Conservation (phyloP, 192 early-diverging fungal species). For the Backusella westeae region DNA sequence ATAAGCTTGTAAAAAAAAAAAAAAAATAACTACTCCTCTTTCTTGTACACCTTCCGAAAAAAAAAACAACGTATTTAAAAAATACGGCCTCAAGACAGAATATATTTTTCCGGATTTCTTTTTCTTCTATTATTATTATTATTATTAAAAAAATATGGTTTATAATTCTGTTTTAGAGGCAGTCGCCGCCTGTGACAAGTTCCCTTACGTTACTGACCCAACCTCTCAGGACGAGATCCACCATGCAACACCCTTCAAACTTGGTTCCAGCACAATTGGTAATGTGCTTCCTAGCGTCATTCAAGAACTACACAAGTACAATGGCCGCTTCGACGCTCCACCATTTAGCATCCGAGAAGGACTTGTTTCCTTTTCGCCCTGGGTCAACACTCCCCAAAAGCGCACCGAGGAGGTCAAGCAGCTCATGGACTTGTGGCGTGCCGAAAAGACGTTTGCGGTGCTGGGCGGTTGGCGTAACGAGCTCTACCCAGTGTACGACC, state of each 20-base stretch:
- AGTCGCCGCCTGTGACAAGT: conserved; percentile 48
- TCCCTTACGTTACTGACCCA: conserved; percentile 31
- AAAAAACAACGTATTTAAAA: no score
- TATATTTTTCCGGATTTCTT: not conserved
- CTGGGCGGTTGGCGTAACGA: conserved; percentile 80
- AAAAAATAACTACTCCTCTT: no score
- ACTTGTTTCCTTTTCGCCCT: conserved; percentile 35
- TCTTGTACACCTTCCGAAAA: no score
- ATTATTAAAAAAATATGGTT: not conserved
- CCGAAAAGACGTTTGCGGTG: conserved; percentile 29
- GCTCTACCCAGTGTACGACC: conserved; percentile 77
- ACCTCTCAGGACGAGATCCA: conserved; percentile 4
- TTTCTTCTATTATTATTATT: not conserved
- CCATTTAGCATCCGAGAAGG: conserved; percentile 44
- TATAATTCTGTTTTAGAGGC: conserved; percentile 35
- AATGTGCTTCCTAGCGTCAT: conserved; percentile 35
- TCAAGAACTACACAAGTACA: conserved; percentile 37
- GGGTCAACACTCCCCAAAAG: conserved; percentile 29
- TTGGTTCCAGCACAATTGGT: conserved; percentile 40
- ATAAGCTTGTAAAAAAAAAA: no score
- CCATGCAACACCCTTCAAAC: conserved; percentile 29
- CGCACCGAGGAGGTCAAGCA: conserved; percentile 29
- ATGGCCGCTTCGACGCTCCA: conserved; percentile 10
- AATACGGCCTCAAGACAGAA: not conserved
- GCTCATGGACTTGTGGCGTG: conserved; percentile 40